A percentile compares a stretch with the other conserved stretches of the same genome.
phyloP scores from a whole-genome alignment of 768 basidiomycete genomes.

The Filobasidium floriforme region DNA sequence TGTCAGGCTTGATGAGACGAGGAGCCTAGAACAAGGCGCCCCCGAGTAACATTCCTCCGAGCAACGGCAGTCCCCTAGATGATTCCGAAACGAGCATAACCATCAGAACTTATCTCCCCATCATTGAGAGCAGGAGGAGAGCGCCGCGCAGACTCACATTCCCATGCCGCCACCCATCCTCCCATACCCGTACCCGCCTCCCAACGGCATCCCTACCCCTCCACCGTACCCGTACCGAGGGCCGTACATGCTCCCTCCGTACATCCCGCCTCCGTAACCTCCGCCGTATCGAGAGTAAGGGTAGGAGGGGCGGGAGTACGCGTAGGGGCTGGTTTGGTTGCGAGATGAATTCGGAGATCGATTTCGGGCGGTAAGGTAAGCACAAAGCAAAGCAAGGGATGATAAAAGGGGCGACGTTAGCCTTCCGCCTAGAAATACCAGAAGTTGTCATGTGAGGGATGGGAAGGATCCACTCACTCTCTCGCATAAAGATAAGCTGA shows the following conservation, averaged over 20 bases:
- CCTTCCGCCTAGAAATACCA: too few species aligned
- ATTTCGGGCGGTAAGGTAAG: slow-evolving; percentile 5
- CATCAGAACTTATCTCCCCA: too few species aligned
- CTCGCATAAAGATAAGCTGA: neutral
- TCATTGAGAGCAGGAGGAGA: too few species aligned
- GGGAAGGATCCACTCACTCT: neutral
- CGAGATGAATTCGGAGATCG: neutral
- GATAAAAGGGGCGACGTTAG: too few species aligned
- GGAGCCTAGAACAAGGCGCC: slow-evolving; percentile 4
- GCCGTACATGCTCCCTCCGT: slow-evolving; percentile 4
- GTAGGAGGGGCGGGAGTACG: slow-evolving; percentile 10
- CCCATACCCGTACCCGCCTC: slow-evolving; percentile 3
- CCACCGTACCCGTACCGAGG: slow-evolving; percentile 20
- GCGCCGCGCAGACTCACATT: slow-evolving; percentile 4
- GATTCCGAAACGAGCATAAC: too few species aligned
- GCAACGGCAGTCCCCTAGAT: neutral
- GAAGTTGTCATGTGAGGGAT: too few species aligned
- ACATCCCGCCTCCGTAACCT: slow-evolving; percentile 17
- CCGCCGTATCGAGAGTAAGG: slow-evolving; percentile 21
- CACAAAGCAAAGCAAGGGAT: too few species aligned
- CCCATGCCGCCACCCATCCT: slow-evolving; percentile 12
- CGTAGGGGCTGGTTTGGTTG: slow-evolving; percentile 12
- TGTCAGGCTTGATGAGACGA: too few species aligned
- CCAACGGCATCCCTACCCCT: slow-evolving; percentile 7
- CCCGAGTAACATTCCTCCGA: slow-evolving; percentile 3